Base-by-base conservation (phyloP, 108 stramenopile genomes). In the Skeletonema menzelii region DNA sequence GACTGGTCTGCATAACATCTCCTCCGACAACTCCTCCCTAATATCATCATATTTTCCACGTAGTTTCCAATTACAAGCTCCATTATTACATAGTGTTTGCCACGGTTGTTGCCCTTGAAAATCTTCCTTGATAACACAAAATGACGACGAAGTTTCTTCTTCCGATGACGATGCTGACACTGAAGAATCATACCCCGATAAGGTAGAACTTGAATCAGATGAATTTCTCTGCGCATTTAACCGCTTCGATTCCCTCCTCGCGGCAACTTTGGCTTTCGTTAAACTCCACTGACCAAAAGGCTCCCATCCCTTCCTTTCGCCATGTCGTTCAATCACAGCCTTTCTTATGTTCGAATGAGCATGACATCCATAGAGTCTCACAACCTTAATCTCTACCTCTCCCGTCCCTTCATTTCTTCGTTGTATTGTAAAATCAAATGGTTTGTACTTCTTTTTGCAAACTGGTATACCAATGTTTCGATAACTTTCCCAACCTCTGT, bases 381-480 rank as follows among this genome's bases (percentile, higher is more conserved):
- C 88, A 5, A 95, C 91, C 19, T 57, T 62, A 22, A 91, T 84
- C 31, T 75, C 76, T 5, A 76, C 67, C 6, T 63, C 31, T 42
- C 78, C 74, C 20, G 19, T 53, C 13, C 31, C 11, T 49, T 71
- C 49, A 28, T 59, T 64, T 20, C 59, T 60, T 40, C 40, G 49
- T 62, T 49, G 62, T 10, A 70, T 67, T 32, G 69, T 42, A 63
- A 95, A 92, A 27, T 76, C 64, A 78, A 94, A 94, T 15, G 94
- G 94, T 8, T 84, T 71, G 66, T 95, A 95, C 69, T 95, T 95
- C 67, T 95, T 95, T 72, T 95, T 95, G 66, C 94, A 95, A 8
- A 95, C 94, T 13, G 91, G 85, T 40, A 92, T 85, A 24, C 91
- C 94, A 65, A 95, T 88, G 3, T 80, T 85, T 76, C 91, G 88